A percentile compares a stretch with the other conserved stretches of the same genome.
Conservation (phyloP, 2,329 filamentous ascomycete genomes). For the Xylariaceae sp. region DNA sequence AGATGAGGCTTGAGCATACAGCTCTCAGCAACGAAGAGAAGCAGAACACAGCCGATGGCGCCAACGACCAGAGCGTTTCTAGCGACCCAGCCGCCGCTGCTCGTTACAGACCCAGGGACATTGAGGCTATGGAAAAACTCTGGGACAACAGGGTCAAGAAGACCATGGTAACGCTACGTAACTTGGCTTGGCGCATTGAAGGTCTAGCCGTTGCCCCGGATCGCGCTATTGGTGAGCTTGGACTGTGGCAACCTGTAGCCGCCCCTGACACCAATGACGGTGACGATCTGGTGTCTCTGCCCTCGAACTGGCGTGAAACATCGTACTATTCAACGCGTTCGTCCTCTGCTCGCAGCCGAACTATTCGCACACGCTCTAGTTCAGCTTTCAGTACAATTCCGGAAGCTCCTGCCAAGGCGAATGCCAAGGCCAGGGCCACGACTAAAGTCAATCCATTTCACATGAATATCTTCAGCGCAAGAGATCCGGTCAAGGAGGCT, state of each 20-base stretch:
- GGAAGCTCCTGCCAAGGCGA: neutral
- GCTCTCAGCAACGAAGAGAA: neutral
- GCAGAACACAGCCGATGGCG: neutral
- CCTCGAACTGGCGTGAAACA: constrained; percentile 13
- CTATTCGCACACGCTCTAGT: neutral
- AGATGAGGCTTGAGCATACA: constrained; percentile 5
- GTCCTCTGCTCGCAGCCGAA: neutral
- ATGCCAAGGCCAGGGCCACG: neutral
- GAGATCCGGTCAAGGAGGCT: constrained; percentile 2
- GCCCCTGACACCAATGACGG: neutral
- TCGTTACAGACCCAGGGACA: constrained; percentile 22
- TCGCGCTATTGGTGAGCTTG: constrained; percentile 22
- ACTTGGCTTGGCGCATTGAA: constrained; percentile 35
- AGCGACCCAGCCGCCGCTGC: neutral
- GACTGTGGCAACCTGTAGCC: constrained; percentile 29
- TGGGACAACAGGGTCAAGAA: constrained; percentile 7
- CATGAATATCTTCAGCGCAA: neutral
- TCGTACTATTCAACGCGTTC: neutral
- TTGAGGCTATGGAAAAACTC: constrained; percentile 21
- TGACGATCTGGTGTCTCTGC: neutral
- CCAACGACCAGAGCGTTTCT: neutral
- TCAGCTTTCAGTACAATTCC: neutral
- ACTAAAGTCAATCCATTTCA: neutral
- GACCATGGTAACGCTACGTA: constrained; percentile 9
- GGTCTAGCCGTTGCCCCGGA: constrained; percentile 30